phyloP scores from a whole-genome alignment of 129 eudicot genomes.

The Chrysanthemum makinoi region DNA sequence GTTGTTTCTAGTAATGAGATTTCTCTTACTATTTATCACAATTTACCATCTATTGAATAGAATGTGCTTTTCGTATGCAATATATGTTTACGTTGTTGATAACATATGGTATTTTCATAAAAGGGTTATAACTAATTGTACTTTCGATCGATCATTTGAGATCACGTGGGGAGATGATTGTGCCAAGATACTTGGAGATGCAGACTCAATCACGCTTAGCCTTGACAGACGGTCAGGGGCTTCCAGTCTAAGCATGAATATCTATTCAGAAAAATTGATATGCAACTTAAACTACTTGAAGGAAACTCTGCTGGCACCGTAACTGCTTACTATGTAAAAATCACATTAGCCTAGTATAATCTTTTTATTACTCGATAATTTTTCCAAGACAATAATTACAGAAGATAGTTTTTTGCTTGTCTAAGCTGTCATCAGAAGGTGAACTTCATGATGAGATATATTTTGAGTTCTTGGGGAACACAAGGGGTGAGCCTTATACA shows the following conservation, averaged over 20 bases:
- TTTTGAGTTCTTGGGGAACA: conserved; percentile 61
- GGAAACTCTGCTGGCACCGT: conserved; percentile 75
- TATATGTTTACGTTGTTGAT: neutral
- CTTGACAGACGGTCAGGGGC: conserved; percentile 61
- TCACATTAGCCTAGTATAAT: neutral
- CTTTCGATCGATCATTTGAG: conserved; percentile 50
- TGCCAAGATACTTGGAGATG: conserved; percentile 37
- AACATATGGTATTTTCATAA: conserved; percentile 11
- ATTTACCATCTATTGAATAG: no score
- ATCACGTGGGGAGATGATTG: conserved; percentile 56
- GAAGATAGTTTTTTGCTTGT: conserved; percentile 1
- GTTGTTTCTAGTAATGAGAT: no score
- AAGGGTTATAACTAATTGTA: conserved; percentile 51
- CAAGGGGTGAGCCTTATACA: conserved; percentile 59
- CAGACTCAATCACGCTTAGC: conserved; percentile 49
- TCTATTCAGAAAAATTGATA: conserved; percentile 50
- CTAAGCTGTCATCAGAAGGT: conserved; percentile 59
- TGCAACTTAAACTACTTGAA: conserved; percentile 60
- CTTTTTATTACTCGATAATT: neutral
- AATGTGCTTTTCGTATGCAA: no score
- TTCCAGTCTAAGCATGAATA: conserved; percentile 49
- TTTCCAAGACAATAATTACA: neutral
- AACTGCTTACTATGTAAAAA: conserved; percentile 56
- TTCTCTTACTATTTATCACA: no score
- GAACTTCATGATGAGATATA: conserved; percentile 62